Conservation (phyloP, 495 filamentous ascomycete species). For the Jackrogersella minutella region DNA sequence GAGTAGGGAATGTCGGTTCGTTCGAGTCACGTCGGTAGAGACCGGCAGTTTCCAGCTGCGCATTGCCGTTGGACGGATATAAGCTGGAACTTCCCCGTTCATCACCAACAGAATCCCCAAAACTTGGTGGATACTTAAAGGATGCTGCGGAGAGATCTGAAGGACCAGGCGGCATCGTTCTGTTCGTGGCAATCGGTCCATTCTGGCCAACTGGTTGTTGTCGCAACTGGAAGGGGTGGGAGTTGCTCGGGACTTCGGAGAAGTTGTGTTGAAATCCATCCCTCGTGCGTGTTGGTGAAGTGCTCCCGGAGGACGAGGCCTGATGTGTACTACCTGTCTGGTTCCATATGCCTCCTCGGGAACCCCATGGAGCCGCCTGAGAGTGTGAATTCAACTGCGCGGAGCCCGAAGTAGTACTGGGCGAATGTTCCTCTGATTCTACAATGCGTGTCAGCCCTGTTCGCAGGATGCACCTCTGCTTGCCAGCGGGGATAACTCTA, state of each 20-base stretch:
- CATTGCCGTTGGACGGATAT: slow-evolving; percentile 22
- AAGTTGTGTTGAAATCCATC: slow-evolving; percentile 28
- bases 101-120: slow-evolving; percentile 26
- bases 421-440: slow-evolving; percentile 51
- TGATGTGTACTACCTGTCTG: slow-evolving; percentile 16
- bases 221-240: slow-evolving; percentile 19
- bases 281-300: slow-evolving; percentile 36
- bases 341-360: slow-evolving; percentile 26
- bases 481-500: not conserved
- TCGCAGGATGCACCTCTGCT: not conserved
- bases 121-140: slow-evolving; percentile 15
- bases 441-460: slow-evolving; percentile 33
- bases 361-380: slow-evolving; percentile 29
- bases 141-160: slow-evolving; percentile 15
- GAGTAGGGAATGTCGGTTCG: slow-evolving; percentile 24
- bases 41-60: slow-evolving; percentile 14
- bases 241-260: slow-evolving; percentile 15
- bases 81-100: slow-evolving; percentile 17
- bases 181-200: slow-evolving; percentile 7
- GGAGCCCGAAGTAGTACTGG: slow-evolving; percentile 34
- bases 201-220: slow-evolving; percentile 21
- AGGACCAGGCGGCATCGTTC: slow-evolving; percentile 37
- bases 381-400: slow-evolving; percentile 32
- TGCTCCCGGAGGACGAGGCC: slow-evolving; percentile 23
- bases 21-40: slow-evolving; percentile 39